phyloP scores from a whole-genome alignment of 129 eudicot species.

The Chrysanthemum lavandulifolium region DNA sequence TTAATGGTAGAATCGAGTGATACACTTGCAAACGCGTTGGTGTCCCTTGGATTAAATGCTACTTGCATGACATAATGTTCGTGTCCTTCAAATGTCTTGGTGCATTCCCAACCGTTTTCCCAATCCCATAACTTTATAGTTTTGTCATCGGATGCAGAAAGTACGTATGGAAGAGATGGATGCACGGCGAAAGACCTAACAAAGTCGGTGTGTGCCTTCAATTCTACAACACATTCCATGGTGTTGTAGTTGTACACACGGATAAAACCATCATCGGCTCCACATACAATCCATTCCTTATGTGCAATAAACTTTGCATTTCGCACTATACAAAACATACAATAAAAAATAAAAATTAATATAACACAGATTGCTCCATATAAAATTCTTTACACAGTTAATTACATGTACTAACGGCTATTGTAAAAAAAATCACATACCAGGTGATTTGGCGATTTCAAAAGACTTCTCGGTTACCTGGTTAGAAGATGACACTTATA shows the following conservation, averaged over 20 bases:
- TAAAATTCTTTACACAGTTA: too few species aligned
- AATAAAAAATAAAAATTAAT: constrained; percentile 25
- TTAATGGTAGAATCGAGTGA: constrained; percentile 51
- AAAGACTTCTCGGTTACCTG: constrained; percentile 66
- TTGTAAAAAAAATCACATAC: constrained; percentile 23
- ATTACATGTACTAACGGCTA: too few species aligned
- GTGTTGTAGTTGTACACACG: constrained; percentile 55
- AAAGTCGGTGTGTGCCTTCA: too few species aligned
- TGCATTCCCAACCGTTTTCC: constrained; percentile 59
- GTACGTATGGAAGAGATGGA: too few species aligned
- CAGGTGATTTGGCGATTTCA: constrained; percentile 61
- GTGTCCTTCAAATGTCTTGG: constrained; percentile 54
- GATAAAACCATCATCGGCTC: constrained; percentile 49
- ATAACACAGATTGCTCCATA: too few species aligned
- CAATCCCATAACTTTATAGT: constrained; percentile 59
- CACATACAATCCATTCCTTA: constrained; percentile 53
- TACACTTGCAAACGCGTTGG: constrained; percentile 29
- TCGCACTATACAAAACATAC: too few species aligned
- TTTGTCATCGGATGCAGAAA: constrained; percentile 38
- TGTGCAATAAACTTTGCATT: neutral
- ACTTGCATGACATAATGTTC: constrained; percentile 55
- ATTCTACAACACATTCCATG: too few species aligned
- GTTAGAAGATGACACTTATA: neutral
- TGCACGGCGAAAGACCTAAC: too few species aligned
- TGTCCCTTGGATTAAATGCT: constrained; percentile 45